A percentile compares a stretch with the other conserved stretches of the same genome.
phyloP scores from a whole-genome alignment of 148 eudicot genomes.

The Nepenthes gracilis region DNA sequence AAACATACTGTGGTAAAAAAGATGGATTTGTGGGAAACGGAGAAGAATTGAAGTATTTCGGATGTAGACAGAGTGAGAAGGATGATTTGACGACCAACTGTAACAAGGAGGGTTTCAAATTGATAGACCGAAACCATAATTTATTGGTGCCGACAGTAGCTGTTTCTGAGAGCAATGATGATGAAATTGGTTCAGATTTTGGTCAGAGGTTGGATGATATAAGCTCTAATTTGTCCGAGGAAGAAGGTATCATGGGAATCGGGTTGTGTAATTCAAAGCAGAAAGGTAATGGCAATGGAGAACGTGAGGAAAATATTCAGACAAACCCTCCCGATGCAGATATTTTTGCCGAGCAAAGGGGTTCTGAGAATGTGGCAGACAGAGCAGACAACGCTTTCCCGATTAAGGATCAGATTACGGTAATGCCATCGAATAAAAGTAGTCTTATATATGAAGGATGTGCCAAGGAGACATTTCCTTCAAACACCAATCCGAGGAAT shows the following conservation, averaged over 20 bases:
- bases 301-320: conserved; percentile 26
- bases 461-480: neutral
- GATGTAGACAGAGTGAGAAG: neutral
- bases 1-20: neutral
- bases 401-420: conserved; percentile 2
- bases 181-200: neutral
- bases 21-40: neutral
- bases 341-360: neutral
- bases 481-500: conserved; percentile 1
- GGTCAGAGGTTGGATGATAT: conserved; percentile 1
- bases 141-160: neutral
- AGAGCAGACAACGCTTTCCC: neutral
- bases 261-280: neutral
- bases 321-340: conserved; percentile 44
- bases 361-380: no score
- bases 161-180: neutral
- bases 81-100: conserved; percentile 3
- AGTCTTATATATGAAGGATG: conserved; percentile 7
- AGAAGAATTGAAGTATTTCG: neutral
- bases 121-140: conserved; percentile 7
- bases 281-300: conserved; percentile 2
- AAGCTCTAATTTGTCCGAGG: conserved; percentile 8
- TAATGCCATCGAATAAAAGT: conserved; percentile 10
- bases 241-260: no score
- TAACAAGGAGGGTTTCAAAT: neutral